These are phyloP conservation scores for Cenococcum geophilum DNA, from an alignment of 495 filamentous ascomycete genomes.

Conservation along the genomic window DNA sequence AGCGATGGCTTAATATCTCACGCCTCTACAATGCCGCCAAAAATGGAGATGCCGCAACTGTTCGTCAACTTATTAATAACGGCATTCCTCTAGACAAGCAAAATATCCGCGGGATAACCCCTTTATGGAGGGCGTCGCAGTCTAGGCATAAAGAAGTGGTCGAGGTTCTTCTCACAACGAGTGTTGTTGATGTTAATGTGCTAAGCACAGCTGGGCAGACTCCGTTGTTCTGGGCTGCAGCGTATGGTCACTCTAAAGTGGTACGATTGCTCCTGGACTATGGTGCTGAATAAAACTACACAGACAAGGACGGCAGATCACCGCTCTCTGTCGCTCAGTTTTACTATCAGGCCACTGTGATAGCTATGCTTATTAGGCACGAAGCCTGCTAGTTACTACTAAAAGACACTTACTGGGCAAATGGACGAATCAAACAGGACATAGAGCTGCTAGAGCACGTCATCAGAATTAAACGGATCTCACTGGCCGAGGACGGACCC, in stretches of 20 bases:
- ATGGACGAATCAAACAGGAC: background rate
- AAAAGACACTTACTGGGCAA: background rate
- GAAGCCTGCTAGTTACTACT: background rate
- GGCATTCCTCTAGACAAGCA: constrained; percentile 14
- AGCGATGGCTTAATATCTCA: constrained; percentile 15
- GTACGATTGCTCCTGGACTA: too few species aligned
- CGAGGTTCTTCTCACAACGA: constrained; percentile 12
- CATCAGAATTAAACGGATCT: background rate
- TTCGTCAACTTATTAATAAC: constrained; percentile 9
- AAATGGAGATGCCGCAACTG: constrained; percentile 12
- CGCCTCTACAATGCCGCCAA: too few species aligned
- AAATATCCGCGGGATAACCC: constrained; percentile 14
- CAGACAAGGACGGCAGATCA: too few species aligned
- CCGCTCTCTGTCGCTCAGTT: constrained; percentile 8
- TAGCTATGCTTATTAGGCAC: constrained; percentile 10
- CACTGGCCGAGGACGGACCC: too few species aligned
- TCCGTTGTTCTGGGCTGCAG: constrained; percentile 11
- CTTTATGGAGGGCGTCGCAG: too few species aligned
- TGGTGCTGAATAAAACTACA: too few species aligned
- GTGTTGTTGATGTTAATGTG: constrained; percentile 18
- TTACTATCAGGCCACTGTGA: background rate
- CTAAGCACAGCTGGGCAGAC: constrained; percentile 1
- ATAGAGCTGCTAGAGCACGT: background rate
- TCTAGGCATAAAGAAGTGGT: constrained; percentile 6
- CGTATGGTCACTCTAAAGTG: background rate